A percentile compares a stretch with the other conserved stretches of the same genome.
These are phyloP conservation scores for Pecoramyces ruminantium DNA, from an alignment of 192 early-diverging fungal species.

Conservation along the genomic window DNA sequence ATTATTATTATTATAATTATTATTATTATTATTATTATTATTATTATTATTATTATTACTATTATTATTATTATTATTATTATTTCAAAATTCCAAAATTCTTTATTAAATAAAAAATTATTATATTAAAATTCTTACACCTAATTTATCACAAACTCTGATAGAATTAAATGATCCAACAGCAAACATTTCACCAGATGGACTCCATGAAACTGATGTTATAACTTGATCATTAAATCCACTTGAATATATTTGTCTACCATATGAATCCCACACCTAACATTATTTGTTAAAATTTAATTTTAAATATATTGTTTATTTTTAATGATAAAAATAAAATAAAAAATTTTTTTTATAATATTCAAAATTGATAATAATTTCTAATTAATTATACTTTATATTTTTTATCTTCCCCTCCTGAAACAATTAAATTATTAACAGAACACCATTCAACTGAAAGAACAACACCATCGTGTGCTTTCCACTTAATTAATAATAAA, in stretches of 20 bases:
- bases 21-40: no score
- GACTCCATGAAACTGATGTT: constrained; percentile 33
- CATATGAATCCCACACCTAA: constrained; percentile 36
- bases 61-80: no score
- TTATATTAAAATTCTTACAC: constrained; percentile 8
- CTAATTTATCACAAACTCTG: constrained; percentile 34
- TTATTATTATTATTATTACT: no score
- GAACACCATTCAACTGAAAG: constrained; percentile 36
- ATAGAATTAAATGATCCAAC: constrained; percentile 30
- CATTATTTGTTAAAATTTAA: no score
- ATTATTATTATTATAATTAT: no score
- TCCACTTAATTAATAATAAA: constrained; percentile 31
- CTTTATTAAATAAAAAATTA: neutral
- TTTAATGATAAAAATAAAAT: no score
- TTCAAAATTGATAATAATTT: no score
- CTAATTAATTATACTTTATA: constrained; percentile 22
- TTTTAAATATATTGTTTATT: no score
- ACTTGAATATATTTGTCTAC: constrained; percentile 30
- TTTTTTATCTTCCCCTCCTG: constrained; percentile 37
- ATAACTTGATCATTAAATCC: constrained; percentile 25
- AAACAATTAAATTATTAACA: constrained; percentile 31
- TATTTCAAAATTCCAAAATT: no score
- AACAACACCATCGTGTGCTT: constrained; percentile 37
- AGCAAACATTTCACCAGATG: constrained; percentile 40
- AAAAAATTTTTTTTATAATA: no score